Evolutionary conservation across 2,329 filamentous ascomycete genomes (phyloP).

Genomic region (Trichophyton rubrum): DNA sequence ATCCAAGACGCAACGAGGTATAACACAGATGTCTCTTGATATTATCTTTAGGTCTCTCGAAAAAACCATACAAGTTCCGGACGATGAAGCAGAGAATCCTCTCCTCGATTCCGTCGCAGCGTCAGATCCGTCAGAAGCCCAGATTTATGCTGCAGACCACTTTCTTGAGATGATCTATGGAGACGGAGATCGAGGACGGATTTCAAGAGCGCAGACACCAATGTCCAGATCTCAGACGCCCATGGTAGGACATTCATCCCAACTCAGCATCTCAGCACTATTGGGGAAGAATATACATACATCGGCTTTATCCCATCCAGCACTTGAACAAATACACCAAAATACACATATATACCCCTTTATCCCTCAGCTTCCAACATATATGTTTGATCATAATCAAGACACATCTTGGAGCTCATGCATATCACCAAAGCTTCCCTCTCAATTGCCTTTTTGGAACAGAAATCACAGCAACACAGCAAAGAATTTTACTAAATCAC

Average conservation of each 20-base stretch:
- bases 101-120: constrained; percentile 62
- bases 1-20: constrained; percentile 68
- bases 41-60: constrained; percentile 74
- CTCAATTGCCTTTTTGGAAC: constrained; percentile 20
- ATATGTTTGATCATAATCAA: not conserved
- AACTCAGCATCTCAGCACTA: constrained; percentile 15
- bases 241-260: constrained; percentile 30
- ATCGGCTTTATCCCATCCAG: not conserved
- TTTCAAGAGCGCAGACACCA: constrained; percentile 56
- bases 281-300: not conserved
- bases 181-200: constrained; percentile 50
- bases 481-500: constrained; percentile 24
- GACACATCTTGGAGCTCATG: not conserved
- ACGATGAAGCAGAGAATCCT: constrained; percentile 39
- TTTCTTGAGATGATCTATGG: constrained; percentile 71
- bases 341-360: not conserved
- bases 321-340: not conserved
- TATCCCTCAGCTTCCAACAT: not conserved
- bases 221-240: constrained; percentile 44
- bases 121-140: constrained; percentile 70
- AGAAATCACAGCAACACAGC: constrained; percentile 11
- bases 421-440: constrained; percentile 9
- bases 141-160: constrained; percentile 57
- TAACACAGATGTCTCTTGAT: constrained; percentile 86
- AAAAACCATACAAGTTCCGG: constrained; percentile 54